These are phyloP conservation scores for Mollisia scopiformis DNA, from an alignment of 2,329 filamentous ascomycete species.

Conservation along the genomic window DNA sequence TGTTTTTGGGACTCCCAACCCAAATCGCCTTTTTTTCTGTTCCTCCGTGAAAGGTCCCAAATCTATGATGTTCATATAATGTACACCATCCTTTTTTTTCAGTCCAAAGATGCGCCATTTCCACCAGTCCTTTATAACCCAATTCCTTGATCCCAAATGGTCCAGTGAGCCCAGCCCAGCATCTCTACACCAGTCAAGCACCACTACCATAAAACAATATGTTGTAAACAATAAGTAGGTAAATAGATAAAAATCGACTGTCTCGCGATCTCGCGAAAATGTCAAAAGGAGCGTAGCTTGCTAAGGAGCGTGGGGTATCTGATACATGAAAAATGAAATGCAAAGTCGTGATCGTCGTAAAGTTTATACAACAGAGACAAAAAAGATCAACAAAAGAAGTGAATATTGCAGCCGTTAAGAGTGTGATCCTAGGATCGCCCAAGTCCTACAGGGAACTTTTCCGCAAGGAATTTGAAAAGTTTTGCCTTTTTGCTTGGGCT, in stretches of 20 bases:
- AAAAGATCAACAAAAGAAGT: slow-evolving; percentile 8
- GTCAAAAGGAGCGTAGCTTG: slow-evolving; percentile 20
- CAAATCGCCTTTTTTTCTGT: background rate
- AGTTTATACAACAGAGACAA: slow-evolving; percentile 10
- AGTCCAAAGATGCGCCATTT: slow-evolving; percentile 8
- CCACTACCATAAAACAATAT: background rate
- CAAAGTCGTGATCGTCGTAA: slow-evolving; percentile 23
- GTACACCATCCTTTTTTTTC: slow-evolving; percentile 9
- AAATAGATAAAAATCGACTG: background rate
- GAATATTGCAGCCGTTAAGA: background rate
- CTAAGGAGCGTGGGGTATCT: slow-evolving; percentile 35
- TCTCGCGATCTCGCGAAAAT: slow-evolving; percentile 4
- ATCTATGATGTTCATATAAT: background rate
- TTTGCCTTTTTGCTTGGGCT: slow-evolving; percentile 37
- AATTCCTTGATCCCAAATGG: background rate
- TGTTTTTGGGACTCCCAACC: background rate
- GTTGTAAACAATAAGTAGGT: slow-evolving; percentile 8
- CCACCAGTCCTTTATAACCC: slow-evolving; percentile 1
- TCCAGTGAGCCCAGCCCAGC: background rate
- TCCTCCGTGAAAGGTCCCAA: background rate
- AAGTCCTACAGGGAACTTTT: slow-evolving; percentile 36
- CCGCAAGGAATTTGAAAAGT: slow-evolving; percentile 36
- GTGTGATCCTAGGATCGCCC: slow-evolving; percentile 25
- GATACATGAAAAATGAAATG: slow-evolving; percentile 12
- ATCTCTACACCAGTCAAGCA: background rate